Evolutionary conservation across 2,329 filamentous ascomycete genomes (phyloP), one percentile per base, ranked within the genome.

Genomic region (Eurotiales sp.): DNA sequence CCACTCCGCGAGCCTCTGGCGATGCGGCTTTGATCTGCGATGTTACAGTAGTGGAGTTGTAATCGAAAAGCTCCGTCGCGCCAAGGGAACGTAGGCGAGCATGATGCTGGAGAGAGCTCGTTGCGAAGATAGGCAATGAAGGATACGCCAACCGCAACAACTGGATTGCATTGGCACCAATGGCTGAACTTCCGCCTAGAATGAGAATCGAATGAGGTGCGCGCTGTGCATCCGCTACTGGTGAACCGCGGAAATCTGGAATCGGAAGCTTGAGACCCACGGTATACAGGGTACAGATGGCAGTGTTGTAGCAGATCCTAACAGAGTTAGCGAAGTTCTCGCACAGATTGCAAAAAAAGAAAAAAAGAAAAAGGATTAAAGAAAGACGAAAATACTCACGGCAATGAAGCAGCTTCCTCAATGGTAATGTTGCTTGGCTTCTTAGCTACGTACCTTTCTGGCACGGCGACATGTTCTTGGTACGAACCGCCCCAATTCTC

Each of bases 151-250:
- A 46, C 10, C 68, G 67, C 3, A 72, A 60, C 12, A 72, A 62
- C 54, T 72, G 68, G 25, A 72, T 64, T 12, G 64, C 63, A 3
- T 61, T 58, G 2, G 61, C 56, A 4, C 69, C 70, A 30, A 67
- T 55, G 2, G 56, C 60, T 5, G 69, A 70, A 50, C 65, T 66
- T 17, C 65, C 70, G 29, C 69, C 68, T 0, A 72, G 57, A 11
- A 73, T 58, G 1, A 73, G 65, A 25, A 71, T 56, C 0, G 66
- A 68, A 45, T 52, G 50, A 25, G 27, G 56, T 22, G 21, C 50
- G 32, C 6, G 34, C 21, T 58, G 55, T 64, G 53, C 8, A 62
- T 61, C 34, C 64, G 55, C 8, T 62, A 60, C 15, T 5, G 51
- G 41, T 27, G 40, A 30, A 4, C 25, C 36, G n/a, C 12, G n/a